These are phyloP conservation scores for Neobulgaria alba DNA, from an alignment of 2,329 filamentous ascomycete species.

Conservation along the genomic window DNA sequence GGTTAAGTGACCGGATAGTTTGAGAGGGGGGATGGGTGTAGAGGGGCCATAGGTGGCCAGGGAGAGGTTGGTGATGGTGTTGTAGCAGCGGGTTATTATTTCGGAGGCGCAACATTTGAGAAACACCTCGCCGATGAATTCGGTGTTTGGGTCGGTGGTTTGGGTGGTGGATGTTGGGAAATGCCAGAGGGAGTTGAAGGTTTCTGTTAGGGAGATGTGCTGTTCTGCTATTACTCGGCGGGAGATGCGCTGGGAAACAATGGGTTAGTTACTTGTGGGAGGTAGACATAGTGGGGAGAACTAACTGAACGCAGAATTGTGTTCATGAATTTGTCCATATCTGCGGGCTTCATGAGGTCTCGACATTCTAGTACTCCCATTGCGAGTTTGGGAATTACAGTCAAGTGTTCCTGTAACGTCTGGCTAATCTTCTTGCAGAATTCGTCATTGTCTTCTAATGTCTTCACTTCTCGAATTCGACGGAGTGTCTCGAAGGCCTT, in stretches of 20 bases:
- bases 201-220: constrained; percentile 89
- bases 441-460: constrained; percentile 78
- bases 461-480: constrained; percentile 73
- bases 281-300: constrained; percentile 3
- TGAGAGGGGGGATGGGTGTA: constrained; percentile 69
- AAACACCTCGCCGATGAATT: constrained; percentile 94
- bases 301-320: constrained; percentile 79
- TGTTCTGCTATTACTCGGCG: constrained; percentile 95
- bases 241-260: constrained; percentile 66
- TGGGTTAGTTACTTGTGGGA: neutral
- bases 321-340: constrained; percentile 92
- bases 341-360: constrained; percentile 67
- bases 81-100: constrained; percentile 75
- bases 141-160: constrained; percentile 41
- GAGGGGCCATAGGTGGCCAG: constrained; percentile 65
- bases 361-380: constrained; percentile 92
- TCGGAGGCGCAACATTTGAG: constrained; percentile 86
- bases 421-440: constrained; percentile 74
- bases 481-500: constrained; percentile 90
- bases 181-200: constrained; percentile 85
- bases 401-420: constrained; percentile 79
- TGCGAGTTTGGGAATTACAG: constrained; percentile 86
- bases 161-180: constrained; percentile 70
- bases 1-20: constrained; percentile 73
- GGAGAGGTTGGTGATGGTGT: constrained; percentile 66